These are phyloP conservation scores for Cutaneotrichosporon mucoides DNA, from an alignment of 1,284 basidiomycete species.

Conservation along the genomic window DNA sequence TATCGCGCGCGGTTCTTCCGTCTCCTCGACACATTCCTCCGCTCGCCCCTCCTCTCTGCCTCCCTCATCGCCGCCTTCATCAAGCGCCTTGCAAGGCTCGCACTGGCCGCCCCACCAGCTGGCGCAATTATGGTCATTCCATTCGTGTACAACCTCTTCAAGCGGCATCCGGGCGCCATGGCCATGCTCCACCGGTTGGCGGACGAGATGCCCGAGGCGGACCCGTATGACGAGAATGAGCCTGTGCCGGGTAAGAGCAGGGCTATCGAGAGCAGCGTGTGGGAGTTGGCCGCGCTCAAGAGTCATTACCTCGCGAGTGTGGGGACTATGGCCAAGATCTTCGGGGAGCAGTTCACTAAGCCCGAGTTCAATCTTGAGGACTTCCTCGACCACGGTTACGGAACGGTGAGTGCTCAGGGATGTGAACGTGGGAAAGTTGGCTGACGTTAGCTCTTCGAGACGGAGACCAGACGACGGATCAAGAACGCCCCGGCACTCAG, in stretches of 20 bases:
- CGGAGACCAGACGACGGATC: conserved; percentile 73
- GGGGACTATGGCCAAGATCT: conserved; percentile 76
- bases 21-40: conserved; percentile 81
- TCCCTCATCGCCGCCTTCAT: conserved; percentile 88
- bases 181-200: conserved; percentile 72
- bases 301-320: conserved; percentile 81
- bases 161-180: conserved; percentile 87
- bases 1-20: conserved; percentile 94
- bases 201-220: conserved; percentile 42
- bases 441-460: conserved; percentile 69
- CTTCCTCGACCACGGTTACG: conserved; percentile 93
- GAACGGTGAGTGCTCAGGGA: conserved; percentile 67
- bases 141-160: conserved; percentile 92
- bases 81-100: conserved; percentile 81
- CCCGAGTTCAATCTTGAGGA: conserved; percentile 88
- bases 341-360: conserved; percentile 89
- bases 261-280: conserved; percentile 81
- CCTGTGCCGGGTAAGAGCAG: conserved; percentile 69
- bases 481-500: conserved; percentile 69
- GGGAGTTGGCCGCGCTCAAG: conserved; percentile 81
- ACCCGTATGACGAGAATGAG: conserved; percentile 61
- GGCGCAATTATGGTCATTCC: conserved; percentile 88
- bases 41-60: conserved; percentile 86
- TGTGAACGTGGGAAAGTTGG: conserved; percentile 37
- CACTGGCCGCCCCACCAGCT: conserved; percentile 79